Conservation (phyloP, 768 basidiomycete species). For the Suillus sp. region DNA sequence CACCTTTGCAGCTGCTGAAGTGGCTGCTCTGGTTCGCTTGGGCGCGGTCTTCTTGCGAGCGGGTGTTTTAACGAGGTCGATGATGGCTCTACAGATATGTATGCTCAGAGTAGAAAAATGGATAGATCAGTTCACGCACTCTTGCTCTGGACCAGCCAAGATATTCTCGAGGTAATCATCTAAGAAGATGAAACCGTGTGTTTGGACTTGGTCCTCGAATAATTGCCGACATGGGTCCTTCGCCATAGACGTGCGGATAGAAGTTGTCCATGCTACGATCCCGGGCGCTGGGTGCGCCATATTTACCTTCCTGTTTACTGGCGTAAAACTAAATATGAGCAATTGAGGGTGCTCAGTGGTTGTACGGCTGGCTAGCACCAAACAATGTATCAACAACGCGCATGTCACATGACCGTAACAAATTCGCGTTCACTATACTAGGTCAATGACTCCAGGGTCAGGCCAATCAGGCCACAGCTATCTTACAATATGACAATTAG, state of each 20-base stretch:
- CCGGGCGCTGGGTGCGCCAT: constrained; percentile 35
- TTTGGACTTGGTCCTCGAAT: constrained; percentile 74
- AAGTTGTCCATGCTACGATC: constrained; percentile 69
- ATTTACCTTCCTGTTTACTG: constrained; percentile 11
- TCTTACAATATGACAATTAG: neutral
- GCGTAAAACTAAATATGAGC: neutral
- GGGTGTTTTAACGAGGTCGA: constrained; percentile 84
- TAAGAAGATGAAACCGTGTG: constrained; percentile 76
- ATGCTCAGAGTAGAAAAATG: constrained; percentile 9
- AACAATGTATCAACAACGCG: constrained; percentile 32
- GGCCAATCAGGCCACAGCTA: too few species aligned
- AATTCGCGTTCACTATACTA: neutral
- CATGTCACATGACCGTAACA: constrained; percentile 29
- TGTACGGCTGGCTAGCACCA: constrained; percentile 11
- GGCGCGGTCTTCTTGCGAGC: constrained; percentile 64
- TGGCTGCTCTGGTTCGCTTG: constrained; percentile 50
- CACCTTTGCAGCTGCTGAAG: constrained; percentile 45
- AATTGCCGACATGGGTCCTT: constrained; percentile 70
- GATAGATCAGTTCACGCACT: constrained; percentile 43
- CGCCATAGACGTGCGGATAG: constrained; percentile 67
- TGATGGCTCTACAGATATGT: constrained; percentile 52
- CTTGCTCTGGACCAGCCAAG: constrained; percentile 63
- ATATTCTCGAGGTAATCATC: constrained; percentile 78
- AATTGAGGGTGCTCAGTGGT: constrained; percentile 3
- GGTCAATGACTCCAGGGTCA: too few species aligned